Percentiles rank a stretch among this genome's conserved stretches.
Evolutionary conservation across 495 filamentous ascomycete species (phyloP).

Genomic region (Parathielavia appendiculata): DNA sequence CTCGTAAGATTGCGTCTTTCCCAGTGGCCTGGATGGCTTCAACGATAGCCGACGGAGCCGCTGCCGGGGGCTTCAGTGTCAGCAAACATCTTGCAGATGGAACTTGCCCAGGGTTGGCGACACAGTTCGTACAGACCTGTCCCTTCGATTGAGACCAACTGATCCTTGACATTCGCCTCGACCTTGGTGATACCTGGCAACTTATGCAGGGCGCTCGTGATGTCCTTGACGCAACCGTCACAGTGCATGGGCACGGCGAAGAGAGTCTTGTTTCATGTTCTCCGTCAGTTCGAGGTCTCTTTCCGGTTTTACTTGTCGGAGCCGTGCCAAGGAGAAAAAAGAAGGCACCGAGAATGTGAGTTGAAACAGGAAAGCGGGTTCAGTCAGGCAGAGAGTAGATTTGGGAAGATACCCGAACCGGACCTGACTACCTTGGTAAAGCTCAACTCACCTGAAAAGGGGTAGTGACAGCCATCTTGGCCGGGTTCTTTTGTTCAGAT

Average conservation of each 20-base stretch:
- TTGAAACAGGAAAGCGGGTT: slow-evolving; percentile 13
- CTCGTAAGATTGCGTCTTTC: slow-evolving; percentile 88
- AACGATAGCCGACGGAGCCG: slow-evolving; percentile 83
- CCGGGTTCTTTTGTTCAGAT: background rate
- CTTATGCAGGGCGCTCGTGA: slow-evolving; percentile 68
- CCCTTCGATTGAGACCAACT: slow-evolving; percentile 64
- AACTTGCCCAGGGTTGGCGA: background rate
- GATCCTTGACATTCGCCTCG: slow-evolving; percentile 58
- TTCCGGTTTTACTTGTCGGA: background rate
- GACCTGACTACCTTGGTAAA: background rate
- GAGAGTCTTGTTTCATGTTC: slow-evolving; percentile 58
- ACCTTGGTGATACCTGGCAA: slow-evolving; percentile 68
- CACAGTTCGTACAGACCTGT: slow-evolving; percentile 46
- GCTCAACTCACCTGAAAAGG: slow-evolving; percentile 41
- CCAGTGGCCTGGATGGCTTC: slow-evolving; percentile 83
- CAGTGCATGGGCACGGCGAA: slow-evolving; percentile 95
- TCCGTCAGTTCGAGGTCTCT: slow-evolving; percentile 11
- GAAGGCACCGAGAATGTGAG: background rate
- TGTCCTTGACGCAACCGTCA: slow-evolving; percentile 75
- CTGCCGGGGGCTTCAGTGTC: slow-evolving; percentile 32
- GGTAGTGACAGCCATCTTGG: slow-evolving; percentile 36
- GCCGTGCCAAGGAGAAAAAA: slow-evolving; percentile 1
- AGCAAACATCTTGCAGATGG: background rate
- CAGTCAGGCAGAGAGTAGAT: background rate
- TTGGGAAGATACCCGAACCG: background rate